phyloP scores from a whole-genome alignment of 345 rosid genomes.

The Kernera saxatilis region DNA sequence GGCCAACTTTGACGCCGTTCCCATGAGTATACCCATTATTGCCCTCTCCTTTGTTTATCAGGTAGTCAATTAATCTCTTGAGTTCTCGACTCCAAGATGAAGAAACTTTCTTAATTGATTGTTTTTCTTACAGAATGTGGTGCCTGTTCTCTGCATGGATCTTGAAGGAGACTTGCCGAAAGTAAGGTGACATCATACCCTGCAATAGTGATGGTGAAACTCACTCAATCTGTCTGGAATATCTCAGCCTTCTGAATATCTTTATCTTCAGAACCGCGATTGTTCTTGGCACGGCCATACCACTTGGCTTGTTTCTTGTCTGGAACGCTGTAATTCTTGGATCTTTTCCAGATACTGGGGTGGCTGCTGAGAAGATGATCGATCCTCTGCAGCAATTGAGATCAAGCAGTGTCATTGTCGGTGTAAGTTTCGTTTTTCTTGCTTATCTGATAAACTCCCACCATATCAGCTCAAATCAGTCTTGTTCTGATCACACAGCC shows the following conservation, averaged over 20 bases:
- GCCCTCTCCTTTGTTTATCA: constrained; percentile 93
- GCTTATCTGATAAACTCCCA: background rate
- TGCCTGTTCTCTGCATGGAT: constrained; percentile 86
- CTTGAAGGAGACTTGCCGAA: constrained; percentile 93
- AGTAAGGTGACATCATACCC: constrained; percentile 65
- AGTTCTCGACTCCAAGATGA: constrained; percentile 1
- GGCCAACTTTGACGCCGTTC: constrained; percentile 87
- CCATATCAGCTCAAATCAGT: background rate
- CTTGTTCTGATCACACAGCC: constrained; percentile 51
- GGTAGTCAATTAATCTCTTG: constrained; percentile 35
- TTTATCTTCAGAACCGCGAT: constrained; percentile 65
- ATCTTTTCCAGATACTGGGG: constrained; percentile 47
- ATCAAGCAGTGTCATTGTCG: constrained; percentile 55
- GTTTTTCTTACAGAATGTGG: constrained; percentile 65
- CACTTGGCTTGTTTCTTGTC: constrained; percentile 78
- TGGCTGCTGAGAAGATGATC: constrained; percentile 33
- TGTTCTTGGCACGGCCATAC: constrained; percentile 81
- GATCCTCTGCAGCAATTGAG: constrained; percentile 81
- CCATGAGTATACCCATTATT: constrained; percentile 95
- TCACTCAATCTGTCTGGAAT: background rate
- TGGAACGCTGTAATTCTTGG: constrained; percentile 89
- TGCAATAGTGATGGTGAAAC: background rate
- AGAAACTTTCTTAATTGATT: constrained; percentile 9
- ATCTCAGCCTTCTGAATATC: background rate
- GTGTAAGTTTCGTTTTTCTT: constrained; percentile 50